Evolutionary conservation across 2,329 filamentous ascomycete genomes (phyloP), one percentile per base, ranked within the genome.

Genomic region (Xylaria hypoxylon): DNA sequence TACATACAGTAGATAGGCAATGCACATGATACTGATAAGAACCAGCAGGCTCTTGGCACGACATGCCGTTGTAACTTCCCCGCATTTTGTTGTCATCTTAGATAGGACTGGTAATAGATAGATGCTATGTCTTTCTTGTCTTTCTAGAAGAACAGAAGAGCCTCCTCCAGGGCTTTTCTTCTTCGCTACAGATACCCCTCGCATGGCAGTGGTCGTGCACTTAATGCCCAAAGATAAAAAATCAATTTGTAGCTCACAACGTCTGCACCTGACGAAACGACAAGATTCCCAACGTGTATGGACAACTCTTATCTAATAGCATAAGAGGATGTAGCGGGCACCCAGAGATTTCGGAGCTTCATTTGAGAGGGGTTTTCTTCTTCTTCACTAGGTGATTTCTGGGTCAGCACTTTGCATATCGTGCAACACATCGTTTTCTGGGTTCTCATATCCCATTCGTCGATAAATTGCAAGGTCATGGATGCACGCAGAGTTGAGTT

Each of bases 371-470:
- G 22, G 1, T 35, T 26, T 8, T 6, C 33, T 51, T 50, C 13
- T 15, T 24, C 22, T 28, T n/a, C 24, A 15, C 10, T 55, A 17
- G 40, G 6, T 55, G 35, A 7, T 42, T 55, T 28, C 35, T 38
- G 4, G 15, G 35, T 50, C 42, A 48, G 50, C 15, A 33, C 48
- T 50, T 55, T 22, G 44, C 62, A 64, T 64, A 44, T 59, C 17
- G 62, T 56, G 62, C 51, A 59, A 60, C 62, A 48, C 42, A 64
- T 42, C 58, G 17, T 48, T 47, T 56, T 33, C 26, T 4, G 13
- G 24, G 33, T 24, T 47, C 38, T 17, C 26, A n/a, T 7, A 17
- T 24, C 35, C 50, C n/a, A 64, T 64, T 64, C 50, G 62, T 26
- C 15, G 35, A 35, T n/a, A 31, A 44, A 26, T 19, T 28, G 52